Base-by-base conservation (phyloP, 2,329 filamentous ascomycete genomes). In the Fusarium protoensiforme region DNA sequence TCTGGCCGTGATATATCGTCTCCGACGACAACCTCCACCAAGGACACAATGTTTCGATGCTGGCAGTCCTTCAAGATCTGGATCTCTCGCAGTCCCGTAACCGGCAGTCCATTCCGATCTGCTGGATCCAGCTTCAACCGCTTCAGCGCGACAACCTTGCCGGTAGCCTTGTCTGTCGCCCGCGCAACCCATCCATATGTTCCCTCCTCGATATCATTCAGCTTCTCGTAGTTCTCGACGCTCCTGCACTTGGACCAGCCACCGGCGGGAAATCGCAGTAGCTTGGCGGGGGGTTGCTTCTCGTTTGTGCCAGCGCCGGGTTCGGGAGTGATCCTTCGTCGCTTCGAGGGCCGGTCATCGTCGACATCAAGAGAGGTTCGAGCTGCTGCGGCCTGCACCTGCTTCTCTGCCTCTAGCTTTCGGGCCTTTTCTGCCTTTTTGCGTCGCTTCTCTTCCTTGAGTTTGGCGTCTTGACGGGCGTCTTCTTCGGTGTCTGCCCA, bases 151-250 rank as follows among this genome's bases (percentile, higher is more conserved):
- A 98, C 95, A 8, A 99, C 88, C 65, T 92, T 89, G 36, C 93
- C 93, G 0, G 93, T 96, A 5, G 86, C 84, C 35, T 88, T 86
- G 77, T 97, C 92, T 70, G 88, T 92, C 14, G 95, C 96, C 66
- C 96, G 89, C 63, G 95, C 95, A 6, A 99, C 96, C 89, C 92
- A 96, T 53, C 96, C 96, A 82, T 99, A 99, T 10, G 95, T 95
- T 38, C 96, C 96, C 85, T 99, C 96, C 83, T 98, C 96, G 78
- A 99, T 99, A 80, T 96, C 93, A 82, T 99, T 99, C 65, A 99
- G 87, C 75, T 94, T 93, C 78, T 98, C 94, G 84, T 95, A 99
- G 79, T 94, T 92, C 79, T 96, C 93, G 29, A 97, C 92, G 80
- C 93, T 93, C 68, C 93, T 88, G 79, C 92, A 93, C 65, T 84